Base-by-base conservation (phyloP, 345 rosid genomes). In the Durio zibethinus region DNA sequence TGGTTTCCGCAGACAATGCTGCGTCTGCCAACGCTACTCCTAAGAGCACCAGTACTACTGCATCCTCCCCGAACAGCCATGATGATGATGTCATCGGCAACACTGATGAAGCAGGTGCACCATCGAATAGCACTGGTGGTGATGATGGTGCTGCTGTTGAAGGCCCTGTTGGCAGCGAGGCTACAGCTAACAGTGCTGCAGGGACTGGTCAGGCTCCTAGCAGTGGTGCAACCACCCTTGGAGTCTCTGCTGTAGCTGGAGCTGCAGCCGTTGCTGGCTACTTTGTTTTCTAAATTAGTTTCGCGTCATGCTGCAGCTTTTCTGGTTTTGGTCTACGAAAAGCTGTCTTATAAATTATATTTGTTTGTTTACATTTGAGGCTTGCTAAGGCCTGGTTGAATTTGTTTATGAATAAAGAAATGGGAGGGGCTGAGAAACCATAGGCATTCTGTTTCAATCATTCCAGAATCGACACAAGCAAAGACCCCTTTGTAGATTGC, bases 1-100 rank as follows among this genome's bases (percentile, higher is more conserved):
- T 83, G 9, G 82, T 74, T 68, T 78, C 84, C 2, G 88, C 88
- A 2, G 78, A 52, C 31, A 75, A 2, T 33, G 0, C 29, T 12
- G 63, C 64, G 27, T 14, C 31, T 60, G 18, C 4, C 45, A 42
- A 0, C 0, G 20, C 18, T 14, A 2, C 52, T 5, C 71, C 35
- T n/a, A 20, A 20, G 16, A 15, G 20, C 16, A 16, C 0, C 0
- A 7, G 1, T 38, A 31, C 33, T 31, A 10, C 25, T 36, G 48
- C 8, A 5, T 1, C 71, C 35, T 0, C 61, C 67, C 1, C 42
- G 33, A 25, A 45, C 70, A 0, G 68, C 84, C 0, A 79, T 21
- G 2, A 16, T 45, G 73, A 43, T 25, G 53, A 68, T 8, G 8
- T 10, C 54, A 25, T 42, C 45, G 77, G 73, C 25, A 63, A 35